These are phyloP conservation scores for Camelina hispida DNA, from an alignment of 345 rosid genomes.

Conservation along the genomic window DNA sequence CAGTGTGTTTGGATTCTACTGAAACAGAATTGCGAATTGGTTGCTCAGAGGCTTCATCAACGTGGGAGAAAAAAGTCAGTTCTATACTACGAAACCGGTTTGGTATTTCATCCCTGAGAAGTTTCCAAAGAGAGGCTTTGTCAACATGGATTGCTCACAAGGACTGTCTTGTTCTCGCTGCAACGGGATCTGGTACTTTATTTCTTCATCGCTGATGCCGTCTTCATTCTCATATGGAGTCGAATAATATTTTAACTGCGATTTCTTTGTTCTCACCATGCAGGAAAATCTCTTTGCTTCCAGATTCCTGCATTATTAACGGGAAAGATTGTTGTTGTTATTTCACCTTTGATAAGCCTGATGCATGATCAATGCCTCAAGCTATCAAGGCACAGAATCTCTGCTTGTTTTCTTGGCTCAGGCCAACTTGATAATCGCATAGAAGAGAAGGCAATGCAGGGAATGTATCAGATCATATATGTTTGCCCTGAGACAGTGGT, in stretches of 20 bases:
- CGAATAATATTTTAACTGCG: neutral
- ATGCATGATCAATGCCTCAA: conserved; percentile 97
- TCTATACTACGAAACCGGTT: conserved; percentile 60
- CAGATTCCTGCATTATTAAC: conserved; percentile 89
- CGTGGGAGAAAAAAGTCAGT: conserved; percentile 66
- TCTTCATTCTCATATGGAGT: conserved; percentile 15
- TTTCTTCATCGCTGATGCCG: neutral
- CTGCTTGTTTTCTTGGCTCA: conserved; percentile 97
- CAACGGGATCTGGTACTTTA: conserved; percentile 85
- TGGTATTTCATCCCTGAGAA: conserved; percentile 65
- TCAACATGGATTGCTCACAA: conserved; percentile 69
- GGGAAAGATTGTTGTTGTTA: conserved; percentile 80
- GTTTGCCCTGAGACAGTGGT: conserved; percentile 86
- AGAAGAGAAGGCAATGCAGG: conserved; percentile 86
- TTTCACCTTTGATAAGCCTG: conserved; percentile 92
- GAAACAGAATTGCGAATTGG: conserved; percentile 32
- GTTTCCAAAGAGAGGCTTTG: conserved; percentile 82
- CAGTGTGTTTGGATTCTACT: conserved; percentile 14
- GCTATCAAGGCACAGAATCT: conserved; percentile 70
- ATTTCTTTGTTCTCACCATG: conserved; percentile 28
- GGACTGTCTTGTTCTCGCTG: conserved; percentile 90
- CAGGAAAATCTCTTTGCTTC: conserved; percentile 90
- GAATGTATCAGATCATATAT: conserved; percentile 78
- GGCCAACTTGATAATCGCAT: conserved; percentile 86
- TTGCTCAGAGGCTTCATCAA: conserved; percentile 46